Evolutionary conservation across 345 rosid species (phyloP), one percentile per base, ranked within the genome.

Genomic region (Salix exigua): DNA sequence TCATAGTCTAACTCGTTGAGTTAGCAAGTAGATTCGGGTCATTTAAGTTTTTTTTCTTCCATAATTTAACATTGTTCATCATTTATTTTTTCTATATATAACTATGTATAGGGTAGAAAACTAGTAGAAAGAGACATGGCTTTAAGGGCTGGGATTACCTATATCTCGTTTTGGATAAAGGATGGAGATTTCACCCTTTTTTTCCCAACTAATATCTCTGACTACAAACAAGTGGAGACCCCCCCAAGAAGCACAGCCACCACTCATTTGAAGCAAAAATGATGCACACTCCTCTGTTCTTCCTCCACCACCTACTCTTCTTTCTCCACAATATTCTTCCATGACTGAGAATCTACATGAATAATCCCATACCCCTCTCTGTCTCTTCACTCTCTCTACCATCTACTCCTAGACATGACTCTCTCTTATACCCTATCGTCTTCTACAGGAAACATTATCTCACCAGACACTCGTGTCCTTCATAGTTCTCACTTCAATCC

Each of bases 381-480:
- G 37, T 26, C 35, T 51, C 18, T 66, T 31, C 46, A 8, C 66
- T 61, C 46, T 44, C 40, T 50, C n/a, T 9, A 16, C 6, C 48
- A 7, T 48, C 71, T 44, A 51, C 76, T 30, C 7, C 69, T n/a
- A 28, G 66, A 63, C 80, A 93, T 93, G 98, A 82, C 90, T 88
- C 89, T 89, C 75, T 82, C 90, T 74, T 88, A 83, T 73, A 78
- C 88, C 80, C 81, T 86, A 68, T 87, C 62, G 9, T 11, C 90
- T 79, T 89, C 88, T 55, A 78, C 88, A 38, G 85, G 88, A 80
- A 88, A 88, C 82, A 73, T 80, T 75, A 25, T 77, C 76, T 77
- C 87, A 10, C 80, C 75, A 6, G 72, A 82, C 63, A 50, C 77
- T 11, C 71, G 82, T 60, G 78, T 84, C 40, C 80, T 74, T 16